Percentiles rank a stretch among this genome's conserved stretches.
Evolutionary conservation across 176 grass and related monocot species (phyloP).

Genomic region (Triticum dicoccoides): DNA sequence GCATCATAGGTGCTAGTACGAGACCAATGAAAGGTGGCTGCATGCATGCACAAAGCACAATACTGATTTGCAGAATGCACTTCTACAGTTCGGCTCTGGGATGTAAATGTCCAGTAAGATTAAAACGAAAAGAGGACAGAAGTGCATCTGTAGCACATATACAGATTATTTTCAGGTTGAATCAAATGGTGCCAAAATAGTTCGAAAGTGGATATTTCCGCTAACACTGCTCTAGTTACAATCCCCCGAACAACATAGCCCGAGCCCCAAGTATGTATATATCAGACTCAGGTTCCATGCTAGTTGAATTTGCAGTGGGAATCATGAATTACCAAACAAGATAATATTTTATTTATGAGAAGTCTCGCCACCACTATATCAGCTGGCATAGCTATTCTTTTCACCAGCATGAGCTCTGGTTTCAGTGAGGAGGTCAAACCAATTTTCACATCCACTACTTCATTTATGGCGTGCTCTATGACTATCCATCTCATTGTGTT

Average conservation of each 20-base stretch:
- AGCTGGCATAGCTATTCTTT: not conserved
- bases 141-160: not conserved
- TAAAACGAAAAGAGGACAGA: not conserved
- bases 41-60: not conserved
- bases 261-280: not conserved
- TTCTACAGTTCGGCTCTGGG: not conserved
- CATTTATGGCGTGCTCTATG: not conserved
- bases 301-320: not conserved
- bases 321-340: not conserved
- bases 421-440: not conserved
- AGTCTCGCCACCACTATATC: not conserved
- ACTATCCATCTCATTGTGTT: not conserved
- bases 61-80: not conserved
- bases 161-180: not conserved
- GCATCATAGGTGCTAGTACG: not conserved
- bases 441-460: not conserved
- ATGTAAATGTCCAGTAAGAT: not conserved
- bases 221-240: not conserved
- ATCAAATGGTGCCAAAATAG: conserved; percentile 1
- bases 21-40: not conserved
- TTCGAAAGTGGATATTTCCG: not conserved
- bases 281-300: not conserved
- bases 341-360: not conserved
- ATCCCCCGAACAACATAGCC: not conserved
- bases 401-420: not conserved